These are phyloP conservation scores for Phytophthora lateralis DNA, from an alignment of 352 stramenopile genomes.

Conservation along the genomic window DNA sequence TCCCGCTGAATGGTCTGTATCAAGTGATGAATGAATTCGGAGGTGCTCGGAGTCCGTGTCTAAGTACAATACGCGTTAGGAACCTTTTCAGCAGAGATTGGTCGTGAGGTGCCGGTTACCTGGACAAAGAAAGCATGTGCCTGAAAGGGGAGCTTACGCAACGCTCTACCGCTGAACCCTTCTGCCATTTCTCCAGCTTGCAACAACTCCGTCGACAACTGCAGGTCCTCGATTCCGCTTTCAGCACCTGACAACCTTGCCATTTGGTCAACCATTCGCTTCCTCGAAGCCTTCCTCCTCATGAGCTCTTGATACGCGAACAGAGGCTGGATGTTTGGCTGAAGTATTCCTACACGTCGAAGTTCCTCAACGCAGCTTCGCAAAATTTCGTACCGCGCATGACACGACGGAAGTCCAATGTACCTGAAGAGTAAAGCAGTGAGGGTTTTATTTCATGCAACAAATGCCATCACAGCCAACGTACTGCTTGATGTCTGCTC, in stretches of 20 bases:
- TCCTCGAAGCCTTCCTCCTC: slow-evolving; percentile 33
- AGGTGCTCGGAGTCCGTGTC: slow-evolving; percentile 20
- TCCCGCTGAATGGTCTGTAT: slow-evolving; percentile 37
- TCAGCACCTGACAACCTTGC: slow-evolving; percentile 6
- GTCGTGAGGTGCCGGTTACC: slow-evolving; percentile 26
- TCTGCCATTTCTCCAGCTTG: slow-evolving; percentile 53
- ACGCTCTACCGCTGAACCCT: slow-evolving; percentile 71
- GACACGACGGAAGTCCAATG: slow-evolving; percentile 60
- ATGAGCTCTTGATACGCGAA: slow-evolving; percentile 36
- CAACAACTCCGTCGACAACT: slow-evolving; percentile 43
- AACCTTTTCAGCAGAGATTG: neutral
- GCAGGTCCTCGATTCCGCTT: slow-evolving; percentile 17
- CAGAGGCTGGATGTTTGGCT: slow-evolving; percentile 17
- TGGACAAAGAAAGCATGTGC: slow-evolving; percentile 74
- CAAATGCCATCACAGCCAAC: slow-evolving; percentile 11
- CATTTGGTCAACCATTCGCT: slow-evolving; percentile 54
- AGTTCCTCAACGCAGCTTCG: slow-evolving; percentile 85
- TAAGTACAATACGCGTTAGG: slow-evolving; percentile 19
- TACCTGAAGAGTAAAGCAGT: slow-evolving; percentile 39
- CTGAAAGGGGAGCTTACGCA: slow-evolving; percentile 90
- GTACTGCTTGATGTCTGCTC: slow-evolving; percentile 93
- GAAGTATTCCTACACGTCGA: slow-evolving; percentile 70
- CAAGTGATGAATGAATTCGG: slow-evolving; percentile 35
- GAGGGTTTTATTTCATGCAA: neutral
- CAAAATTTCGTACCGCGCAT: slow-evolving; percentile 87